These are phyloP conservation scores for Penicillium verhagenii DNA, from an alignment of 495 filamentous ascomycete genomes.

Conservation along the genomic window DNA sequence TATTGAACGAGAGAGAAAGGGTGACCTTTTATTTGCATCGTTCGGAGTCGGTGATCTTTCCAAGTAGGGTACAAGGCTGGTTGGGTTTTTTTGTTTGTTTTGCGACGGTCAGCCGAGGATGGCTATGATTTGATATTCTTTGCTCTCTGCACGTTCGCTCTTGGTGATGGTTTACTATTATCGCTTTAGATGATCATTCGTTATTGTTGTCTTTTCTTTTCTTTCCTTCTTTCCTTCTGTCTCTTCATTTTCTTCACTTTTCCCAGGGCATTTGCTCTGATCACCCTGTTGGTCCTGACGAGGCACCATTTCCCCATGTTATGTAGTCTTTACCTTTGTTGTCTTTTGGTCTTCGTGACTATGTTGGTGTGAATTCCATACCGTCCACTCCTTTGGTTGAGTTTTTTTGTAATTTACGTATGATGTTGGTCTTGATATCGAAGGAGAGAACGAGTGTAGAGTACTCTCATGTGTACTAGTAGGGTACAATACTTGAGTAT, in stretches of 20 bases:
- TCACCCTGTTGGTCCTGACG: background rate
- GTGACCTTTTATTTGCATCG: constrained; percentile 21
- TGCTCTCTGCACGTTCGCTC: background rate
- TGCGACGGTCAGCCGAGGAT: constrained; percentile 12
- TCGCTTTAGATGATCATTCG: background rate
- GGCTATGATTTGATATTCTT: constrained; percentile 7
- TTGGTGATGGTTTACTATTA: background rate
- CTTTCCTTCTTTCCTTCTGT: background rate
- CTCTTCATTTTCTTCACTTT: too few species aligned
- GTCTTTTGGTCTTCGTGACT: background rate
- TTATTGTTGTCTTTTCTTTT: background rate
- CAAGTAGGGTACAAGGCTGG: constrained; percentile 15
- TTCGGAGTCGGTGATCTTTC: constrained; percentile 27
- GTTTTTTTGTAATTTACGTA: too few species aligned
- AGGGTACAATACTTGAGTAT: too few species aligned
- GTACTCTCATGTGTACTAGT: too few species aligned
- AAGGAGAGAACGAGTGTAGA: too few species aligned
- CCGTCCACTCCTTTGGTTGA: constrained; percentile 15
- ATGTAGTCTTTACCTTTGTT: background rate
- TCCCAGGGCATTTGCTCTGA: too few species aligned
- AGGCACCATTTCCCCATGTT: background rate
- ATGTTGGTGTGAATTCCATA: constrained; percentile 14
- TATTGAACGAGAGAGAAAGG: background rate
- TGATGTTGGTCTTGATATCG: too few species aligned
- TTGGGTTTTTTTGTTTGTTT: too few species aligned